These are phyloP conservation scores for Salix exigua DNA, from an alignment of 345 rosid genomes.

Conservation along the genomic window DNA sequence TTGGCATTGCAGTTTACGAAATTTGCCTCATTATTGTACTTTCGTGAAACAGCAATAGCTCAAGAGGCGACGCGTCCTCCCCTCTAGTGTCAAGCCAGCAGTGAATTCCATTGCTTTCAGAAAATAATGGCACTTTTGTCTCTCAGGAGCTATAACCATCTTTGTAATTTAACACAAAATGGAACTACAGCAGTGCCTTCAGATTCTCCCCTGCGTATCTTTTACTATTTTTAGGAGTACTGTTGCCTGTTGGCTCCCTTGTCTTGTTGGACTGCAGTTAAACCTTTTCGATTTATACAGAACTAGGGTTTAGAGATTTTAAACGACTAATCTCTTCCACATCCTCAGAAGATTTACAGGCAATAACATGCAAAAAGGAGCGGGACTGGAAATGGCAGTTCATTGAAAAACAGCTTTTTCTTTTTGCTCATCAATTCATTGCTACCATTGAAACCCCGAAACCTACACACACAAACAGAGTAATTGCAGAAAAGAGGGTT, in stretches of 20 bases:
- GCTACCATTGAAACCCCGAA: background rate
- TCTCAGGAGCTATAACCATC: background rate
- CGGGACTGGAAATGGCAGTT: background rate
- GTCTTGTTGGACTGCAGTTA: background rate
- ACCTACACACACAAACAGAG: background rate
- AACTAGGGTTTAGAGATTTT: too few species aligned
- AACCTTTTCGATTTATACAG: background rate
- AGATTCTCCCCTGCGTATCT: background rate
- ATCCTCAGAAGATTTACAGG: too few species aligned
- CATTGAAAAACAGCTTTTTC: background rate
- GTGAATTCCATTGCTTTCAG: background rate
- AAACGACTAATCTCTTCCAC: too few species aligned
- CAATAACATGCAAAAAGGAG: background rate
- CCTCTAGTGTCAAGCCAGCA: background rate
- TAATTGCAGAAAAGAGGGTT: background rate
- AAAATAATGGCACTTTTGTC: background rate
- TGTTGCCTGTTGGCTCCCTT: background rate
- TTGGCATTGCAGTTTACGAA: background rate
- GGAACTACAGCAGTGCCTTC: background rate
- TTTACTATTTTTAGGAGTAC: background rate
- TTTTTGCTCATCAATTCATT: background rate
- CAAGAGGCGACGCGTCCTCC: background rate
- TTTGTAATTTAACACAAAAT: background rate
- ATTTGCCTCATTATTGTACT: slow-evolving; percentile 7
- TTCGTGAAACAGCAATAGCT: background rate